Evolutionary conservation across 805 yeast species (phyloP).

Genomic region (Yamadazyma phyllophila): DNA sequence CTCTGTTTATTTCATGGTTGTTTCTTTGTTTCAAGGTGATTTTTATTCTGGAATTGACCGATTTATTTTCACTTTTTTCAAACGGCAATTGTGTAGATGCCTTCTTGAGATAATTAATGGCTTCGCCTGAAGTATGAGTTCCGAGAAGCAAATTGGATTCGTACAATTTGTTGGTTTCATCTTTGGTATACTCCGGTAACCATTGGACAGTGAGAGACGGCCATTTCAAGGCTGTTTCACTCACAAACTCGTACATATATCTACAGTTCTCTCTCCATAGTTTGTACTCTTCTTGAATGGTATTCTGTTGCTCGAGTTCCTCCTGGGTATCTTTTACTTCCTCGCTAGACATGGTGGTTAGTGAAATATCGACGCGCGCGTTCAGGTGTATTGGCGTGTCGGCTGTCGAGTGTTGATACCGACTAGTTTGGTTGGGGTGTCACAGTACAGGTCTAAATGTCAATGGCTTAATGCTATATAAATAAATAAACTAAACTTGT

Average conservation of each 20-base stretch:
- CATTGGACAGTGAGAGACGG: constrained; percentile 80
- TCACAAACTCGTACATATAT: constrained; percentile 77
- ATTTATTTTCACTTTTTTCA: constrained; percentile 20
- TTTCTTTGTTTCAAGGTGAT: constrained; percentile 61
- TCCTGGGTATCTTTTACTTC: constrained; percentile 4
- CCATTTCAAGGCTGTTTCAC: constrained; percentile 79
- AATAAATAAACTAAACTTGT: constrained; percentile 1
- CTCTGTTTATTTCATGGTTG: constrained; percentile 67
- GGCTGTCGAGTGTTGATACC: too few relatives aligned
- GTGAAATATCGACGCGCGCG: background rate
- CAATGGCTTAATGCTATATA: background rate
- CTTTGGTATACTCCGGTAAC: constrained; percentile 48
- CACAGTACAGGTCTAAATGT: too few relatives aligned
- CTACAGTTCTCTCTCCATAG: constrained; percentile 81
- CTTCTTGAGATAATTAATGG: constrained; percentile 61
- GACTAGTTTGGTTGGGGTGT: too few relatives aligned
- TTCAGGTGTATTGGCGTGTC: background rate
- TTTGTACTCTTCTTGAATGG: constrained; percentile 65
- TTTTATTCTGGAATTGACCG: constrained; percentile 54
- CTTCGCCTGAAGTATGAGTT: constrained; percentile 73
- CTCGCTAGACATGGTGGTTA: background rate
- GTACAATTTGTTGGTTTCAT: constrained; percentile 25
- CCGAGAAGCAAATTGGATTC: constrained; percentile 60
- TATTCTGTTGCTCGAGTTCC: constrained; percentile 34
- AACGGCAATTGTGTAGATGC: constrained; percentile 60